Percentiles rank a stretch among this genome's conserved stretches.
Conservation (phyloP, 2,329 filamentous ascomycete genomes). For the Ophiocordyceps sinensis region DNA sequence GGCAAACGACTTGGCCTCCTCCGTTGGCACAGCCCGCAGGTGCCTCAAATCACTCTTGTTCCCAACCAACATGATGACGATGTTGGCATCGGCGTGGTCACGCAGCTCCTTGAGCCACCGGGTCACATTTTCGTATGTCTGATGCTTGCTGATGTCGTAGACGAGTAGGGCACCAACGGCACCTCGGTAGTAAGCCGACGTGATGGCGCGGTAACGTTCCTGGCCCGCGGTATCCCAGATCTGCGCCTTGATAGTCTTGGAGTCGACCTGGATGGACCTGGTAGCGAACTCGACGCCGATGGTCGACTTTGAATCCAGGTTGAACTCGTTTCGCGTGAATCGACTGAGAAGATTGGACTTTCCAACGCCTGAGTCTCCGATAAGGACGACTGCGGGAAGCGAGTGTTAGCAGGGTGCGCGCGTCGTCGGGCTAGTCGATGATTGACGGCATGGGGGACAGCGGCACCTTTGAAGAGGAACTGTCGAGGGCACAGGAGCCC, state of each 20-base stretch:
- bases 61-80: slow-evolving; percentile 98
- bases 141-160: slow-evolving; percentile 99
- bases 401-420: slow-evolving; percentile 15
- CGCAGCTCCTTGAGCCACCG: slow-evolving; percentile 98
- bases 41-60: slow-evolving; percentile 99
- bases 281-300: slow-evolving; percentile 99
- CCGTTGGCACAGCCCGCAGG: slow-evolving; percentile 88
- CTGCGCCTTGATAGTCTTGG: slow-evolving; percentile 99
- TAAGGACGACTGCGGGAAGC: slow-evolving; percentile 65
- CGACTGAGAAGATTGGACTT: slow-evolving; percentile 99
- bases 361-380: slow-evolving; percentile 97
- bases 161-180: slow-evolving; percentile 94
- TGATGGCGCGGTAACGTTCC: slow-evolving; percentile 98
- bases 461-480: slow-evolving; percentile 97
- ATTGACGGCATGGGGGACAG: slow-evolving; percentile 11
- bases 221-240: slow-evolving; percentile 99
- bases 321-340: slow-evolving; percentile 99
- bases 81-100: slow-evolving; percentile 96
- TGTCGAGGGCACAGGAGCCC: slow-evolving; percentile 23
- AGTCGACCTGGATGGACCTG: slow-evolving; percentile 94
- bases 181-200: slow-evolving; percentile 96
- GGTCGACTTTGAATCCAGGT: slow-evolving; percentile 97
- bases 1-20: slow-evolving; percentile 95
- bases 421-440: slow-evolving; percentile 4
- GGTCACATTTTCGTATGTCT: slow-evolving; percentile 98